Conservation (phyloP, 176 grass and related monocot species). For the Secale cereale region DNA sequence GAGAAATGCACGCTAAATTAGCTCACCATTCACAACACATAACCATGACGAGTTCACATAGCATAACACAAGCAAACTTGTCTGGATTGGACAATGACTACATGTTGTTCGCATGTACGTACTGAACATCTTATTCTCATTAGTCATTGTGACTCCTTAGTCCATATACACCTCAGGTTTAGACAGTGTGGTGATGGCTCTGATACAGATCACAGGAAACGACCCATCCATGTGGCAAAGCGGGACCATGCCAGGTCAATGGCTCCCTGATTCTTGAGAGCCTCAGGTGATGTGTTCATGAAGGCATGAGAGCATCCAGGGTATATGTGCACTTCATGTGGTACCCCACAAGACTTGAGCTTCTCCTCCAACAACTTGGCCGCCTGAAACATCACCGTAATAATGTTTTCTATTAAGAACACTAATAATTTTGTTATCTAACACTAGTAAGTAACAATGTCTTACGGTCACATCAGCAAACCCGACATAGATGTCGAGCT, state of each 20-base stretch:
- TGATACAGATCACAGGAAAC: constrained; percentile 37
- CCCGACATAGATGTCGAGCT: constrained; percentile 68
- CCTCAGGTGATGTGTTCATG: constrained; percentile 78
- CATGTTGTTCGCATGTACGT: neutral
- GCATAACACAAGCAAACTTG: neutral
- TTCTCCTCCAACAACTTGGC: constrained; percentile 86
- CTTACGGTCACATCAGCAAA: constrained; percentile 86
- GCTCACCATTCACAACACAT: neutral
- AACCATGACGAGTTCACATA: neutral
- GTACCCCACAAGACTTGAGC: constrained; percentile 59
- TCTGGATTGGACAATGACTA: constrained; percentile 7
- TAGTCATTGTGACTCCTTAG: neutral
- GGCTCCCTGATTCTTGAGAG: constrained; percentile 49
- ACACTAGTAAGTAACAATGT: neutral
- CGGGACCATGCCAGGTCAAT: constrained; percentile 76
- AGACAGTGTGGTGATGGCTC: neutral
- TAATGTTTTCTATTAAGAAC: neutral
- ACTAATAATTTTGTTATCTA: neutral
- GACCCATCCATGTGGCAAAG: constrained; percentile 77
- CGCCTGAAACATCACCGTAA: constrained; percentile 39
- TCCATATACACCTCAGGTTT: neutral
- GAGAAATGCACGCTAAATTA: no score
- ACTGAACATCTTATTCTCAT: constrained; percentile 25
- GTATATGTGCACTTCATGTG: constrained; percentile 81
- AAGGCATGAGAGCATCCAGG: constrained; percentile 73